These are phyloP conservation scores for Chlamydomonas schloesseri DNA, from an alignment of 139 green algal species.

Conservation along the genomic window DNA sequence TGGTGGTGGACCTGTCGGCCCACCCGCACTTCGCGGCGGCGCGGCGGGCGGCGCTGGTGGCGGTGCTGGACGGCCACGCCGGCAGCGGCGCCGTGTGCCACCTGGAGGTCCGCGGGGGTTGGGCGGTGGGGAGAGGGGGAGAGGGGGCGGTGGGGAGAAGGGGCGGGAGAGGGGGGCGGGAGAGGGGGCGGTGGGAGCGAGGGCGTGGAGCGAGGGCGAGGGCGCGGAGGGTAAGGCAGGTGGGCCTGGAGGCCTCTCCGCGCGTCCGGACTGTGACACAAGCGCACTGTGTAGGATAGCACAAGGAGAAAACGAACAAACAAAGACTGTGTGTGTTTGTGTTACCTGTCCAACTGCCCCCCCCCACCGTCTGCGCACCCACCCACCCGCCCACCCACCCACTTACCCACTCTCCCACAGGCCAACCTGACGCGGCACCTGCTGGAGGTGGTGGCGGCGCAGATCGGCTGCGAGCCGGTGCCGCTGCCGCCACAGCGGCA, in stretches of 20 bases:
- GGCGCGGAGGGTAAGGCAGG: too few relatives aligned
- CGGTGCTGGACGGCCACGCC: slow-evolving; percentile 42
- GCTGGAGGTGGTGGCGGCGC: slow-evolving; percentile 29
- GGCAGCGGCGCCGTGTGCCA: slow-evolving; percentile 30
- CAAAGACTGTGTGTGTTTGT: too few relatives aligned
- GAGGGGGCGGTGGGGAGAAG: background rate
- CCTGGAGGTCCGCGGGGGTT: slow-evolving; percentile 9
- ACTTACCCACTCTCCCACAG: background rate
- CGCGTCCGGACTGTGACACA: too few relatives aligned
- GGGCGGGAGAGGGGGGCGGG: background rate
- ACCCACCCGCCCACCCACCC: too few relatives aligned
- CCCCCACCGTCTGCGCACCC: too few relatives aligned
- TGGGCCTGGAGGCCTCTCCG: too few relatives aligned
- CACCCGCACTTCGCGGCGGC: slow-evolving; percentile 18
- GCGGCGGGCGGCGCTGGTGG: slow-evolving; percentile 22
- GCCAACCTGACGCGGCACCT: background rate
- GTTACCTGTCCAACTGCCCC: too few relatives aligned
- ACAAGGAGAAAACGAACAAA: too few relatives aligned
- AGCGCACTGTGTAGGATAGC: too few relatives aligned
- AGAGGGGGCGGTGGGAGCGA: too few relatives aligned
- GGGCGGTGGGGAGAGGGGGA: too few relatives aligned
- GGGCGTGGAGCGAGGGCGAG: too few relatives aligned
- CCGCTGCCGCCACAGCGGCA: background rate
- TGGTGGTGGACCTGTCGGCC: slow-evolving; percentile 4
- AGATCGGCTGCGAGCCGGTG: background rate